These are phyloP conservation scores for Capillidium rhysosporum DNA, from an alignment of 371 early-diverging fungal species.

Conservation along the genomic window DNA sequence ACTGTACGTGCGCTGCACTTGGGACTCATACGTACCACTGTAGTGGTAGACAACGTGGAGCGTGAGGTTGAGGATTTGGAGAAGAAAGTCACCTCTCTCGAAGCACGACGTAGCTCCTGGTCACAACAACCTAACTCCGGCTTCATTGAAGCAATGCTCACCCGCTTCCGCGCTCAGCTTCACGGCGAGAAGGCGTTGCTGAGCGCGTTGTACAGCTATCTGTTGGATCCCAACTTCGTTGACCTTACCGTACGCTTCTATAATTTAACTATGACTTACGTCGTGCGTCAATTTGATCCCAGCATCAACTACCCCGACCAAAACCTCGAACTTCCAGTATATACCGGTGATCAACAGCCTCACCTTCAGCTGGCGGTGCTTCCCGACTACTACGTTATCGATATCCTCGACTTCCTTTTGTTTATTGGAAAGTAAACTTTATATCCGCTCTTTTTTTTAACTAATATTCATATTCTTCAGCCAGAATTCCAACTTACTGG, in stretches of 20 bases:
- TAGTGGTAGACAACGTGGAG: constrained; percentile 38
- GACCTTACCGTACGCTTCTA: constrained; percentile 46
- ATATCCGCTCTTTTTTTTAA: not conserved
- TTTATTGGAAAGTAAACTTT: constrained; percentile 29
- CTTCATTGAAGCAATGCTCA: constrained; percentile 23
- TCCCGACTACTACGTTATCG: constrained; percentile 87
- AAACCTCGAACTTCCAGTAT: not conserved
- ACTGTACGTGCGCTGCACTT: constrained; percentile 58
- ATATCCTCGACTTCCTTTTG: constrained; percentile 51
- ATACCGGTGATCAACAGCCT: constrained; percentile 9
- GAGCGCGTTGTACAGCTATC: constrained; percentile 49
- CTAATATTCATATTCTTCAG: constrained; percentile 15
- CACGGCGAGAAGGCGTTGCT: constrained; percentile 18
- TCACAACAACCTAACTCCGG: constrained; percentile 20
- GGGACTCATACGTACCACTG: constrained; percentile 48
- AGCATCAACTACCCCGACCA: not conserved
- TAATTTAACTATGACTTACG: constrained; percentile 62
- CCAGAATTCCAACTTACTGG: constrained; percentile 33
- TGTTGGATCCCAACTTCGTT: constrained; percentile 45
- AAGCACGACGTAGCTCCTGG: constrained; percentile 20
- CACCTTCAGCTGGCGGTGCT: constrained; percentile 47
- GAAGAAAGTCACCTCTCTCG: constrained; percentile 24
- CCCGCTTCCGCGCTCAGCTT: constrained; percentile 25
- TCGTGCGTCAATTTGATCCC: constrained; percentile 39
- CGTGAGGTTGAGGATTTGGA: constrained; percentile 43